phyloP scores from a whole-genome alignment of 805 yeast species.

The Sugiyamaella valdiviana region DNA sequence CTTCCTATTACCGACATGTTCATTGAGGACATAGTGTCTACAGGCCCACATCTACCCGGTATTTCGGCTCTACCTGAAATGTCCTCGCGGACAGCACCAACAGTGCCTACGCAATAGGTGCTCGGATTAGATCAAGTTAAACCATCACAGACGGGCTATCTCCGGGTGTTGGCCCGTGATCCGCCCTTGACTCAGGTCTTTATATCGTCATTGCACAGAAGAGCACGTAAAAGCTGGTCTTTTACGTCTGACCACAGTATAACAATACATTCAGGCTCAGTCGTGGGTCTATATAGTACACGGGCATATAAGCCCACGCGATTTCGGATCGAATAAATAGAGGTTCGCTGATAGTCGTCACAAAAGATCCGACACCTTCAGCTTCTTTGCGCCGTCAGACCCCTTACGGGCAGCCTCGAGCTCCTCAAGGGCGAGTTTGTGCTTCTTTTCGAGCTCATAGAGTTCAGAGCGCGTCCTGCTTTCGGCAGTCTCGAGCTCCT shows the following conservation, averaged over 20 bases:
- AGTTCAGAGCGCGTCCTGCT: slow-evolving; percentile 25
- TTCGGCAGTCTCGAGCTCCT: slow-evolving; percentile 63
- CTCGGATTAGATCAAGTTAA: slow-evolving; percentile 20
- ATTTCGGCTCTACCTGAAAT: not conserved
- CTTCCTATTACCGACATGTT: slow-evolving; percentile 5
- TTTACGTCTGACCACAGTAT: not conserved
- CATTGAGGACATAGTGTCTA: not conserved
- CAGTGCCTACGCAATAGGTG: not conserved
- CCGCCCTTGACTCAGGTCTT: not conserved
- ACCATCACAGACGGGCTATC: not conserved
- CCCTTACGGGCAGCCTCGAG: not conserved
- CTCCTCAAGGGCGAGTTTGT: not conserved
- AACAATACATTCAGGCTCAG: not conserved
- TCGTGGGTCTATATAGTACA: not conserved
- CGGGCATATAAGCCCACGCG: not conserved
- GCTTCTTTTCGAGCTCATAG: not conserved
- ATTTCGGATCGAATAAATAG: not conserved
- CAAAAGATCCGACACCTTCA: not conserved
- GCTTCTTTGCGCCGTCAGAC: not conserved
- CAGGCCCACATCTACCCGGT: not conserved
- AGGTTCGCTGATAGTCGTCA: not conserved
- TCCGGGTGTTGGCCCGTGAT: not conserved
- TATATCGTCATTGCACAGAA: not conserved
- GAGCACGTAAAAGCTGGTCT: not conserved
- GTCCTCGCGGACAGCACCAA: not conserved